These are phyloP conservation scores for Podila epicladia DNA, from an alignment of 192 early-diverging fungal genomes.

Conservation along the genomic window DNA sequence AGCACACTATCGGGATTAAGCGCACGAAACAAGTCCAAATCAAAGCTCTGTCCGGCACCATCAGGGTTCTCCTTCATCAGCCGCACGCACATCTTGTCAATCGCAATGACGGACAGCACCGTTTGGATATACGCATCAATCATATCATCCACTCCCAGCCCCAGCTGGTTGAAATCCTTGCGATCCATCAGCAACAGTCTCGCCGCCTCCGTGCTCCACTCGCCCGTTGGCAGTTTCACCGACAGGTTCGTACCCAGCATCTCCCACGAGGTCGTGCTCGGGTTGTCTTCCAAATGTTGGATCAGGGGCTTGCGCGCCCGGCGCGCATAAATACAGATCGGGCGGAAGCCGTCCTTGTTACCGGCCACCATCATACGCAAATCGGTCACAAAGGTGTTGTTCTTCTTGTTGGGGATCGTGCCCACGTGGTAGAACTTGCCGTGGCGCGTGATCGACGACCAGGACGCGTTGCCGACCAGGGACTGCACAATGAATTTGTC, in stretches of 20 bases:
- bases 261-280: constrained; percentile 77
- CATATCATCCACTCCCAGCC: constrained; percentile 84
- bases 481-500: constrained; percentile 94
- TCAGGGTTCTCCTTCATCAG: constrained; percentile 55
- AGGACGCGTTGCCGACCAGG: constrained; percentile 87
- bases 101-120: constrained; percentile 83
- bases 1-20: constrained; percentile 71
- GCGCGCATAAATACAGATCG: constrained; percentile 85
- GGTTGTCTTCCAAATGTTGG: constrained; percentile 41
- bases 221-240: constrained; percentile 76
- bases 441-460: constrained; percentile 75
- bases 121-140: constrained; percentile 93
- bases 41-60: constrained; percentile 54
- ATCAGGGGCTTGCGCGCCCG: constrained; percentile 78
- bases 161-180: constrained; percentile 90
- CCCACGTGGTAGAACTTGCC: constrained; percentile 92
- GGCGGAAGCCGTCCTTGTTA: constrained; percentile 75
- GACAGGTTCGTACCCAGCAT: constrained; percentile 92
- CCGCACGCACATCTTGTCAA: constrained; percentile 79
- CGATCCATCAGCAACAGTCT: constrained; percentile 87
- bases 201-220: constrained; percentile 87
- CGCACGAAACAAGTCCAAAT: constrained; percentile 65
- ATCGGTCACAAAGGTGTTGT: constrained; percentile 85
- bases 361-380: constrained; percentile 90
- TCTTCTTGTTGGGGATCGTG: constrained; percentile 91